Percentiles rank a stretch among this genome's conserved stretches.
Conservation (phyloP, 1,139 yeast genomes). For the Candida freyschussii region DNA sequence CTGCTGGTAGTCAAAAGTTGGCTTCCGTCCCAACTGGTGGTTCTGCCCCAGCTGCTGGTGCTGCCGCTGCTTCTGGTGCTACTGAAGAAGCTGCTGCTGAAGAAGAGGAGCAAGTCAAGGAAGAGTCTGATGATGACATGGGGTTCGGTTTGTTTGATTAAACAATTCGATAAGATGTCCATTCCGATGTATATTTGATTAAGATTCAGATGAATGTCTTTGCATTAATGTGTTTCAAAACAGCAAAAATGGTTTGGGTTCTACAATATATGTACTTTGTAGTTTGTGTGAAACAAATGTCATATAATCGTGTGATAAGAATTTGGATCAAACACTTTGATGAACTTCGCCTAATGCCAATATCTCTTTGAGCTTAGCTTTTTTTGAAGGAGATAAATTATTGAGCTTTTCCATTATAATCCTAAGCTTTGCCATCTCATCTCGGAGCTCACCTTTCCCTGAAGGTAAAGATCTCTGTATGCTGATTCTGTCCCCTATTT, state of each 20-base stretch:
- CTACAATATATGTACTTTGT: too few species aligned
- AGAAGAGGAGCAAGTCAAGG: constrained; percentile 67
- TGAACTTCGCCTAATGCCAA: too few species aligned
- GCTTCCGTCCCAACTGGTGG: constrained; percentile 98
- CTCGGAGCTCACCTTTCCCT: constrained; percentile 11
- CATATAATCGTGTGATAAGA: neutral
- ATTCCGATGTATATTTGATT: constrained; percentile 1
- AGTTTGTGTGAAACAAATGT: constrained; percentile 1
- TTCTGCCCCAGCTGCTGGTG: constrained; percentile 76
- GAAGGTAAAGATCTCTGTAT: constrained; percentile 16
- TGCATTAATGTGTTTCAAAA: constrained; percentile 14
- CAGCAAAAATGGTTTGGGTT: too few species aligned
- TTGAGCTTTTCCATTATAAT: constrained; percentile 16
- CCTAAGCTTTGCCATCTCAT: constrained; percentile 17
- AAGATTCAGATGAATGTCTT: constrained; percentile 3
- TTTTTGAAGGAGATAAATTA: constrained; percentile 6
- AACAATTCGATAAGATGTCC: constrained; percentile 16
- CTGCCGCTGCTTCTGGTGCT: constrained; percentile 62
- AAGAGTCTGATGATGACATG: constrained; percentile 76
- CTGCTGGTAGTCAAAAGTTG: constrained; percentile 93
- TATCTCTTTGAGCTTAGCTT: constrained; percentile 7
- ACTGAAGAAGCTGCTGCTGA: constrained; percentile 69
- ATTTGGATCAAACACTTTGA: neutral
- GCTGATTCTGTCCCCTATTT: constrained; percentile 16
- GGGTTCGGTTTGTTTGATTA: constrained; percentile 71